Base-by-base conservation (phyloP, 2,329 filamentous ascomycete species). In the Cytospora mali region DNA sequence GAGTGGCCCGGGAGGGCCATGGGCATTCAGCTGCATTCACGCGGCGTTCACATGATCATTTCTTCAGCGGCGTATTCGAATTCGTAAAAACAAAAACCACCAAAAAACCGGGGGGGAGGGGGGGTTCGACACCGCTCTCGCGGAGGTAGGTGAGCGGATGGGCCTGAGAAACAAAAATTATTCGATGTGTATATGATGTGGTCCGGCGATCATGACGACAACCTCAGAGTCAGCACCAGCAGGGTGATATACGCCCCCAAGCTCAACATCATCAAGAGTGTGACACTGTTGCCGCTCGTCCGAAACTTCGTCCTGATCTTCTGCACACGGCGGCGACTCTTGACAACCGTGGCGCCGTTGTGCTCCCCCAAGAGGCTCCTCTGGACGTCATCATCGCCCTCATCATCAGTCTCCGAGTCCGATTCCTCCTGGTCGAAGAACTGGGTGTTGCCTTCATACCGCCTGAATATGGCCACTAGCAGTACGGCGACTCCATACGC, bases 371-470 rank as follows among this genome's bases (percentile, higher is more conserved):
- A 28, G 23, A n/a, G 25, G 16, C 46, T 25, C 4, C 58, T 53
- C 46, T 63, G 62, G 51, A 28, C 55, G 21, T 55, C 64, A 31
- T 58, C 55, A 25, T 68, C 66, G 16, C 58, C 63, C 65, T 74
- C 71, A 29, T 72, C 71, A 33, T 69, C 69, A 14, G 68, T 65
- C 29, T 75, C 69, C 50, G 76, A 69, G 51, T 70, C 66, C 14
- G 53, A 64, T 61, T 73, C 83, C 21, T 82, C 73, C 62, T 83
- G 81, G 65, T 82, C 85, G 76, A 98, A 98, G 79, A 99, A 98
- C 76, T 98, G 94, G 67, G 88, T 86, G 72, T 98, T 97, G 62
- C 95, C 93, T 76, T 97, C 91, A 72, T 93, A 91, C 59, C 95
- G 87, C 62, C 95, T 85, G 76, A 96, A 96, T 59, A 92, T 80